Evolutionary conservation across 345 rosid genomes (phyloP).

Genomic region (Psidium guajava): DNA sequence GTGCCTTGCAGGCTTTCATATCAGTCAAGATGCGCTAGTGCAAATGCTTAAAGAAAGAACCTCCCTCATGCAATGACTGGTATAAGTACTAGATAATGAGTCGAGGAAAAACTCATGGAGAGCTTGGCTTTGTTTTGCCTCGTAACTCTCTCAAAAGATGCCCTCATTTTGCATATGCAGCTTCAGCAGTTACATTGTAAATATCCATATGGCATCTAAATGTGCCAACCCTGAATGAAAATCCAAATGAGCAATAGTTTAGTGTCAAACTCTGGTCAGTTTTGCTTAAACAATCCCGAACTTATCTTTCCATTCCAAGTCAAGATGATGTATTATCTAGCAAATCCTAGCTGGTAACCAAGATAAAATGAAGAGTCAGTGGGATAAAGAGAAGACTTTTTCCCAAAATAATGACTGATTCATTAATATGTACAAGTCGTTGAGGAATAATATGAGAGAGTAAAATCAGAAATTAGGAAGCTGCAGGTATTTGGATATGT

Average conservation of each 20-base stretch:
- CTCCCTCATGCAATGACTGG: background rate
- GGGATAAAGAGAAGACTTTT: background rate
- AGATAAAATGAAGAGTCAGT: background rate
- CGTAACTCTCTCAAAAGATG: background rate
- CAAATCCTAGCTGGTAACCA: background rate
- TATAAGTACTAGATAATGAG: background rate
- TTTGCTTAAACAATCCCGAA: background rate
- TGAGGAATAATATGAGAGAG: background rate
- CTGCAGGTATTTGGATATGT: background rate
- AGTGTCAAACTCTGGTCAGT: background rate
- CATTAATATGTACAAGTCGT: background rate
- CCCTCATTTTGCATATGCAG: background rate
- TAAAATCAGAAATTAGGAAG: background rate
- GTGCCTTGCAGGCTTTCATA: background rate
- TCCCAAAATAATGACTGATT: background rate
- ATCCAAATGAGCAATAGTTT: background rate
- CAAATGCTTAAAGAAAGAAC: background rate
- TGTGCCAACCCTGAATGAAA: background rate
- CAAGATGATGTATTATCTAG: background rate
- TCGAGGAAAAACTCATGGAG: background rate
- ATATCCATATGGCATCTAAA: background rate
- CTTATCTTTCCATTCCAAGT: background rate
- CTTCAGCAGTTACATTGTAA: background rate
- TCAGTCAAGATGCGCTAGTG: background rate
- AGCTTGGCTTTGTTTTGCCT: background rate